Evolutionary conservation across 2,329 filamentous ascomycete species (phyloP).

Genomic region (Epichloe typhina): DNA sequence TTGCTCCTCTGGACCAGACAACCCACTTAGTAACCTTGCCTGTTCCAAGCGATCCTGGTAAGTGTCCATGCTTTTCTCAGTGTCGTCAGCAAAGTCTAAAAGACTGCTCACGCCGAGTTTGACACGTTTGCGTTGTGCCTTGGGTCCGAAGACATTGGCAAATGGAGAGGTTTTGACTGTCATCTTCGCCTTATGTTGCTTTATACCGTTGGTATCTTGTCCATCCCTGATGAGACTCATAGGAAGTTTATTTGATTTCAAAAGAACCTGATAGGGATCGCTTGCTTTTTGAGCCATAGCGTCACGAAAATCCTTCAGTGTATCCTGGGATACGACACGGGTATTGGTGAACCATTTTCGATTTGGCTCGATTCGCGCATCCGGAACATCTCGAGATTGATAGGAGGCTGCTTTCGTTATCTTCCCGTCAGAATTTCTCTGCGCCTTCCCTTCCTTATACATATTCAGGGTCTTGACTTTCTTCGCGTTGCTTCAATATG

Average conservation of each 20-base stretch:
- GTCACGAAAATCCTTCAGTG: constrained; percentile 72
- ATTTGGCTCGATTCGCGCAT: constrained; percentile 85
- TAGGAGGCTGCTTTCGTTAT: constrained; percentile 74
- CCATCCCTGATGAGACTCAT: constrained; percentile 86
- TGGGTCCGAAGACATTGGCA: constrained; percentile 80
- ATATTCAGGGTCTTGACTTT: constrained; percentile 82
- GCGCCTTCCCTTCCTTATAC: constrained; percentile 74
- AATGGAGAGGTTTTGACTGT: constrained; percentile 80
- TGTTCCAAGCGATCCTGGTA: constrained; percentile 75
- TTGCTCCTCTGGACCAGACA: constrained; percentile 42
- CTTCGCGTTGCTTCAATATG: constrained; percentile 48
- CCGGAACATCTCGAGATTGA: constrained; percentile 70
- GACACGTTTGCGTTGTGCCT: constrained; percentile 82
- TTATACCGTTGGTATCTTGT: constrained; percentile 65
- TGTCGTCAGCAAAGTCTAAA: constrained; percentile 67
- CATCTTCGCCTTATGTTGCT: constrained; percentile 91
- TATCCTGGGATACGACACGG: constrained; percentile 76
- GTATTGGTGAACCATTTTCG: constrained; percentile 98
- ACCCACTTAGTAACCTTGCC: constrained; percentile 61
- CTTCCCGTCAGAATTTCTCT: constrained; percentile 70
- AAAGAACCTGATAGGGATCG: constrained; percentile 86
- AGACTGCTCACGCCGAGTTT: constrained; percentile 78
- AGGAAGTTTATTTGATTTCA: constrained; percentile 93
- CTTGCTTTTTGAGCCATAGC: constrained; percentile 83
- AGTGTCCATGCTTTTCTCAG: constrained; percentile 64